A percentile compares a stretch with the other conserved stretches of the same genome.
Conservation (phyloP, 2,329 filamentous ascomycete species). For the Alternaria sp. region DNA sequence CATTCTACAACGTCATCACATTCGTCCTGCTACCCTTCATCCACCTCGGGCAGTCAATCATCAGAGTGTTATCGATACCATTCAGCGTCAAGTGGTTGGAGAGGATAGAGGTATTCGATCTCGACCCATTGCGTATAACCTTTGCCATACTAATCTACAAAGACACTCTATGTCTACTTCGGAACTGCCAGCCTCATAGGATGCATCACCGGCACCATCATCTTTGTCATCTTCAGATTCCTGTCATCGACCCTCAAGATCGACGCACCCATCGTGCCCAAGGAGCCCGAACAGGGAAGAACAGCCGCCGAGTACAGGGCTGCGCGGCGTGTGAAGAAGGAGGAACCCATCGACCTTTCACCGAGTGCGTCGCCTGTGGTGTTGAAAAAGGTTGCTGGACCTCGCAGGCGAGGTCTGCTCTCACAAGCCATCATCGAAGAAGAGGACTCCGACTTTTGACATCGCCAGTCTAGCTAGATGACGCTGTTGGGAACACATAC, state of each 20-base stretch:
- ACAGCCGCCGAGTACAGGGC: slow-evolving; percentile 40
- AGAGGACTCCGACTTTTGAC: slow-evolving; percentile 62
- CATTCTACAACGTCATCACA: slow-evolving; percentile 55
- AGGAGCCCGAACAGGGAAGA: slow-evolving; percentile 14
- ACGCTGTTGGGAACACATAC: neutral
- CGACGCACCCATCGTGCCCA: slow-evolving; percentile 27
- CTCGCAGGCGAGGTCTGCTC: slow-evolving; percentile 57
- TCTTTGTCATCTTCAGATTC: slow-evolving; percentile 64
- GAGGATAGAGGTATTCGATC: slow-evolving; percentile 60
- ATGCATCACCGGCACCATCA: slow-evolving; percentile 64
- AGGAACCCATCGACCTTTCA: slow-evolving; percentile 19
- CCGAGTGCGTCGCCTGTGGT: slow-evolving; percentile 22
- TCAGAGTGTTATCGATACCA: slow-evolving; percentile 55
- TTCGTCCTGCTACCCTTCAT: slow-evolving; percentile 60
- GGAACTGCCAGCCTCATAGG: slow-evolving; percentile 72
- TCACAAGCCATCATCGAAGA: slow-evolving; percentile 75
- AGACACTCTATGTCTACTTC: slow-evolving; percentile 64
- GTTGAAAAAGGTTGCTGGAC: slow-evolving; percentile 38
- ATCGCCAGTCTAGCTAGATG: neutral
- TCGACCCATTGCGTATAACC: neutral
- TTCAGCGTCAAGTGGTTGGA: slow-evolving; percentile 54
- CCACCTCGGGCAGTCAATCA: slow-evolving; percentile 52
- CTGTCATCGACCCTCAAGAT: slow-evolving; percentile 60
- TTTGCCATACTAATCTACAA: neutral
- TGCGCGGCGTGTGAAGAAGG: slow-evolving; percentile 34